phyloP scores from a whole-genome alignment of 331 rosid species.

The Spiraea crenata region DNA sequence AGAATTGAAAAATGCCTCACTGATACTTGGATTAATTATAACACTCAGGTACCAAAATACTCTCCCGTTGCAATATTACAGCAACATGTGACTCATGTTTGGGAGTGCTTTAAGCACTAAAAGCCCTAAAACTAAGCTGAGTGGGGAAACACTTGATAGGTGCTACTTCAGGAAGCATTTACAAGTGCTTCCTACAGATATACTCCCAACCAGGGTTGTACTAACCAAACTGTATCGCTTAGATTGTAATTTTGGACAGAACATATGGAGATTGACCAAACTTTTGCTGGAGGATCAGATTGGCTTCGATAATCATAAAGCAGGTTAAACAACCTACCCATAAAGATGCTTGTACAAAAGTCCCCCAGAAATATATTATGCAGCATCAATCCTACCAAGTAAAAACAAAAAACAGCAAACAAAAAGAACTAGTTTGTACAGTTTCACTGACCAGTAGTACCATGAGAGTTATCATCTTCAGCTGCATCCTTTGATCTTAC shows the following conservation, averaged over 20 bases:
- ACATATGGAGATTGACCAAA: neutral
- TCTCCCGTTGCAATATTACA: neutral
- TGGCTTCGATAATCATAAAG: neutral
- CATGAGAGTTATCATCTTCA: conserved; percentile 32
- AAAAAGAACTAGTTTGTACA: conserved; percentile 14
- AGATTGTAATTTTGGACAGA: neutral
- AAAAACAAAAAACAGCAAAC: conserved; percentile 6
- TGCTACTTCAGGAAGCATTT: too few relatives aligned
- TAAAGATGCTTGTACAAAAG: neutral
- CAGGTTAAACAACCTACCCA: neutral
- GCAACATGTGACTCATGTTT: too few relatives aligned
- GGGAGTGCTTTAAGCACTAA: too few relatives aligned
- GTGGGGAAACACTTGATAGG: too few relatives aligned
- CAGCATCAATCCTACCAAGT: neutral
- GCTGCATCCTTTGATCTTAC: conserved; percentile 47
- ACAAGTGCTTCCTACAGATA: too few relatives aligned
- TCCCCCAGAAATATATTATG: neutral
- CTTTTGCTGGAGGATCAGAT: neutral
- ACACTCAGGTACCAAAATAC: neutral
- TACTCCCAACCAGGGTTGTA: too few relatives aligned
- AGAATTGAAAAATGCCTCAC: neutral
- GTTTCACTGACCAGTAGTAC: conserved; percentile 59
- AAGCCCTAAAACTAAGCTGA: too few relatives aligned
- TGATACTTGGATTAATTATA: neutral
- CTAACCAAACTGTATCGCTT: too few relatives aligned